A percentile compares a stretch with the other conserved stretches of the same genome.
phyloP scores from a whole-genome alignment of 371 early-diverging fungal species.

The Mucor racemosus region DNA sequence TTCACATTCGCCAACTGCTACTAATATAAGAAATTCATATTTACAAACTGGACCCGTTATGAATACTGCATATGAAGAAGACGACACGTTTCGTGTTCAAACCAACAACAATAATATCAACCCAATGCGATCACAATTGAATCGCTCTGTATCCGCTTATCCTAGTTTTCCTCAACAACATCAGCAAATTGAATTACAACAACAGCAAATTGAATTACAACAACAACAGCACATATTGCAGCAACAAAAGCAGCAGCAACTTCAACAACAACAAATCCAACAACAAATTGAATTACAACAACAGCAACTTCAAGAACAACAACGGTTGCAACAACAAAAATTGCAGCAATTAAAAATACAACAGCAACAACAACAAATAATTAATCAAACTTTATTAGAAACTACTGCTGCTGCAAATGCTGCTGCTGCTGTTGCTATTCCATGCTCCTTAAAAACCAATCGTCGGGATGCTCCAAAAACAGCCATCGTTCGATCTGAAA shows the following conservation, averaged over 20 bases:
- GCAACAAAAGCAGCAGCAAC: too few relatives aligned
- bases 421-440: neutral
- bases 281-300: conserved; percentile 12
- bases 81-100: neutral
- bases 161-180: conserved; percentile 16
- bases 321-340: conserved; percentile 19
- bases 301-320: conserved; percentile 15
- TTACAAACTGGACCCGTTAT: neutral
- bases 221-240: too few relatives aligned
- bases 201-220: conserved; percentile 1
- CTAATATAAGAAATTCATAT: neutral
- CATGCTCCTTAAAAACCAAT: neutral
- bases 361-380: conserved; percentile 22
- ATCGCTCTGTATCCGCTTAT: conserved; percentile 23
- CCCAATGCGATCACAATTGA: conserved; percentile 7
- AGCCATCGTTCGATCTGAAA: neutral
- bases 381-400: conserved; percentile 18
- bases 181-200: conserved; percentile 1
- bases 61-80: conserved; percentile 10
- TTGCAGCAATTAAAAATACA: conserved; percentile 11
- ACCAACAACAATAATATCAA: neutral
- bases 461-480: neutral
- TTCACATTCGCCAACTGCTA: neutral
- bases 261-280: conserved; percentile 9
- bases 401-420: neutral